Evolutionary conservation across 305 asterid genomes (phyloP).

Genomic region (Plantago rigida): DNA sequence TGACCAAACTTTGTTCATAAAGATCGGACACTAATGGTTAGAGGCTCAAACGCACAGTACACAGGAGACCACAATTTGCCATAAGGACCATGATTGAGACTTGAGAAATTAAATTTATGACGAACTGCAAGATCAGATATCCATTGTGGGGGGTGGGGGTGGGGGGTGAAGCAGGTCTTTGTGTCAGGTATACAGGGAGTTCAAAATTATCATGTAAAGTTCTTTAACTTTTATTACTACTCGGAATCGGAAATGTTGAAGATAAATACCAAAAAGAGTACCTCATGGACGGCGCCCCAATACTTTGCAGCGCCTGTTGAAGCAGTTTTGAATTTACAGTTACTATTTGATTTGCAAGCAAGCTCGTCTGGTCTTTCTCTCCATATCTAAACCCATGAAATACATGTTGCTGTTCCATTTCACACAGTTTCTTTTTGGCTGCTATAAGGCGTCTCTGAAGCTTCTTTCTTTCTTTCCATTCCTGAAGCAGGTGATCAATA

Average conservation of each 20-base stretch:
- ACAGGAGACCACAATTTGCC: neutral
- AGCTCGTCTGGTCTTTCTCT: conserved; percentile 58
- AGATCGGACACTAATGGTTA: neutral
- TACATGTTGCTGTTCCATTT: conserved; percentile 79
- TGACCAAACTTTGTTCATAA: neutral
- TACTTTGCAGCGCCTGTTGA: conserved; percentile 51
- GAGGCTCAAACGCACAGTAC: neutral
- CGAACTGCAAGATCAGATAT: neutral
- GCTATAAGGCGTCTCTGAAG: conserved; percentile 69
- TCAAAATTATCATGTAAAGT: too few species aligned
- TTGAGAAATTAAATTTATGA: neutral
- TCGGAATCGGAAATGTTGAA: neutral
- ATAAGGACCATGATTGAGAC: neutral
- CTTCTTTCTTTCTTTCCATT: conserved; percentile 84
- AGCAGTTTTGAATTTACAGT: conserved; percentile 65
- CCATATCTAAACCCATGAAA: conserved; percentile 78
- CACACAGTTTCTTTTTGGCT: conserved; percentile 80
- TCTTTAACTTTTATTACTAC: neutral
- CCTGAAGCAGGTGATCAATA: conserved; percentile 39
- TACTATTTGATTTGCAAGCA: conserved; percentile 74
- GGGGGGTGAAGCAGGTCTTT: too few species aligned
- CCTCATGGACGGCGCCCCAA: conserved; percentile 42
- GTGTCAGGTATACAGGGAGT: neutral
- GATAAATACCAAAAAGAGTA: conserved; percentile 23
- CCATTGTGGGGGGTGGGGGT: neutral